These are phyloP conservation scores for Dipteronia dyeriana DNA, from an alignment of 345 rosid genomes.

Conservation along the genomic window DNA sequence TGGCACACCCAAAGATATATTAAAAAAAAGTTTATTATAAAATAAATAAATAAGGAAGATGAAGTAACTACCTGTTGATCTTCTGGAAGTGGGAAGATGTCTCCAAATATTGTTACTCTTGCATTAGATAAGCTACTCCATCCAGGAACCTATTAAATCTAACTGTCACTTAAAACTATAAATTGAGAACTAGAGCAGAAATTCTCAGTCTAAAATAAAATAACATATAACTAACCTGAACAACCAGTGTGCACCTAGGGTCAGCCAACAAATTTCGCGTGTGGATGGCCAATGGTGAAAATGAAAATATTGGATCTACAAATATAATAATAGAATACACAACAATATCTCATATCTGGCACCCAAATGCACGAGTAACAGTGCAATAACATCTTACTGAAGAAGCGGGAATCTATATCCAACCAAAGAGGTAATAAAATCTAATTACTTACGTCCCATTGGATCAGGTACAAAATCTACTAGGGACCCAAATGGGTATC, in stretches of 20 bases:
- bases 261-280: constrained; percentile 85
- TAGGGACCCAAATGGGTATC: constrained; percentile 94
- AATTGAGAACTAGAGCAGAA: constrained; percentile 9
- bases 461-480: constrained; percentile 95
- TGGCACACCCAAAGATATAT: background rate
- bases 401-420: background rate
- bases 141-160: constrained; percentile 73
- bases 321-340: constrained; percentile 7
- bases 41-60: background rate
- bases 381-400: background rate
- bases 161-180: constrained; percentile 34
- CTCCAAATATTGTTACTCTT: constrained; percentile 93
- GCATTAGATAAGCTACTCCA: constrained; percentile 99
- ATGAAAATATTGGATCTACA: constrained; percentile 92
- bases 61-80: constrained; percentile 61
- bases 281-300: constrained; percentile 95
- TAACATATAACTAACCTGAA: constrained; percentile 62
- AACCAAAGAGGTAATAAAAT: constrained; percentile 11
- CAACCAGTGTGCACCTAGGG: constrained; percentile 94
- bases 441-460: constrained; percentile 73
- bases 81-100: constrained; percentile 86
- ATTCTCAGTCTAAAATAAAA: constrained; percentile 1
- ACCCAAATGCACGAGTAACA: background rate
- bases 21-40: background rate
- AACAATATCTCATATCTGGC: background rate